phyloP scores from a whole-genome alignment of 768 basidiomycete genomes.

The Chlorophyllum brunneum region DNA sequence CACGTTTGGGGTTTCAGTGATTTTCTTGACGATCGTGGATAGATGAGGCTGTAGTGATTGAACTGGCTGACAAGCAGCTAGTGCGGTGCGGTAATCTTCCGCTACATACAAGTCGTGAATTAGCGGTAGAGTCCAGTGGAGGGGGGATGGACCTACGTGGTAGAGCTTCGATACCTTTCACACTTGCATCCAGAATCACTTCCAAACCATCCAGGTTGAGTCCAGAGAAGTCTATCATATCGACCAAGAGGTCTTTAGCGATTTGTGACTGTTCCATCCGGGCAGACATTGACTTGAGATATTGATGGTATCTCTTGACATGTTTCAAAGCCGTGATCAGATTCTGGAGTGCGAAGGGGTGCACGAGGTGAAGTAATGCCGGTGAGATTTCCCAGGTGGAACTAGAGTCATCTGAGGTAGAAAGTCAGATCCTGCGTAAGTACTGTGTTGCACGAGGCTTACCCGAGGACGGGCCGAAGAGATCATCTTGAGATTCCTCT shows the following conservation, averaged over 20 bases:
- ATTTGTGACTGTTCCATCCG: slow-evolving; percentile 60
- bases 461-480: slow-evolving; percentile 13
- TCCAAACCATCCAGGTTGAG: slow-evolving; percentile 55
- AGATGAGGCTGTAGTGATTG: slow-evolving; percentile 40
- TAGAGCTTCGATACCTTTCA: slow-evolving; percentile 31
- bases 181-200: slow-evolving; percentile 36
- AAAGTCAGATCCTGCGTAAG: not conserved
- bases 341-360: slow-evolving; percentile 56
- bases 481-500: slow-evolving; percentile 13
- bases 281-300: slow-evolving; percentile 48
- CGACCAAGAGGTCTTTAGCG: slow-evolving; percentile 58
- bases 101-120: slow-evolving; percentile 31
- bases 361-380: slow-evolving; percentile 54
- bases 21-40: slow-evolving; percentile 37
- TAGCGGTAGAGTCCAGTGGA: not conserved
- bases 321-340: slow-evolving; percentile 48
- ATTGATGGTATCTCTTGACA: slow-evolving; percentile 54
- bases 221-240: slow-evolving; percentile 62
- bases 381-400: slow-evolving; percentile 1
- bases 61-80: slow-evolving; percentile 60
- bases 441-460: not conserved
- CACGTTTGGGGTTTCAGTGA: slow-evolving; percentile 42
- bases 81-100: slow-evolving; percentile 44
- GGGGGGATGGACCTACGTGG: slow-evolving; percentile 20
- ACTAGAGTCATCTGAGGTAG: not conserved